Evolutionary conservation across 2,329 filamentous ascomycete species (phyloP).

Genomic region (Aspergillus fijiensis): DNA sequence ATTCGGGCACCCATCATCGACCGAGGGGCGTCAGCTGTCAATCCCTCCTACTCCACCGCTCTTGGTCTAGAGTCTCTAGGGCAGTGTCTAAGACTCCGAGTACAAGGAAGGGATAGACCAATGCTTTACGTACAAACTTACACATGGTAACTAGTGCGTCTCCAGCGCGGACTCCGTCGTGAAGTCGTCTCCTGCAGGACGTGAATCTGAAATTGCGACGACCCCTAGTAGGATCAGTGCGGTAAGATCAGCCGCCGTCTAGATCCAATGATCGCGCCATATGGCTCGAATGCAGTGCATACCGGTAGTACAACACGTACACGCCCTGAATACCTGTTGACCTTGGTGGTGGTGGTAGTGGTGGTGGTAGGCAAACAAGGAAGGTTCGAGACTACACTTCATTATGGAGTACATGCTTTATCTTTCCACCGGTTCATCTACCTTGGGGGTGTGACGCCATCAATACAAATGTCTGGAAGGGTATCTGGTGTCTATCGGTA

Average conservation of each 20-base stretch:
- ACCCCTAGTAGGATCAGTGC: constrained; percentile 12
- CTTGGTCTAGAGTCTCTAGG: constrained; percentile 12
- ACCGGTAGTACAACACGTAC: background rate
- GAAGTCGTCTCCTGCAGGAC: constrained; percentile 7
- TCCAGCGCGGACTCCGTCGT: background rate
- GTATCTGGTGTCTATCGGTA: background rate
- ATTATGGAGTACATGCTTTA: background rate
- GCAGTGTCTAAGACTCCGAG: constrained; percentile 9
- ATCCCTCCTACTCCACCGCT: constrained; percentile 8
- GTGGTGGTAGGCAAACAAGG: constrained; percentile 4
- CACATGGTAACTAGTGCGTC: constrained; percentile 11
- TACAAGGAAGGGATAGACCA: constrained; percentile 4
- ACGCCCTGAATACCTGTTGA: background rate
- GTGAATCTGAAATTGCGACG: background rate
- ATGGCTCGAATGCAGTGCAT: constrained; percentile 6
- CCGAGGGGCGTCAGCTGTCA: constrained; percentile 4
- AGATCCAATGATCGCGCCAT: constrained; percentile 18
- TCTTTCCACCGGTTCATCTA: background rate
- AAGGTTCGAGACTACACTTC: background rate
- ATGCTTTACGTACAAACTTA: constrained; percentile 17
- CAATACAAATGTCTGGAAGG: constrained; percentile 6
- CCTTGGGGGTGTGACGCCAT: constrained; percentile 12
- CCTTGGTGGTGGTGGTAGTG: background rate
- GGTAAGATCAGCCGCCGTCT: constrained; percentile 14
- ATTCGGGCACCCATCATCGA: constrained; percentile 19